Conservation (phyloP, 192 early-diverging fungal genomes). For the Cetraspora pellucida region DNA sequence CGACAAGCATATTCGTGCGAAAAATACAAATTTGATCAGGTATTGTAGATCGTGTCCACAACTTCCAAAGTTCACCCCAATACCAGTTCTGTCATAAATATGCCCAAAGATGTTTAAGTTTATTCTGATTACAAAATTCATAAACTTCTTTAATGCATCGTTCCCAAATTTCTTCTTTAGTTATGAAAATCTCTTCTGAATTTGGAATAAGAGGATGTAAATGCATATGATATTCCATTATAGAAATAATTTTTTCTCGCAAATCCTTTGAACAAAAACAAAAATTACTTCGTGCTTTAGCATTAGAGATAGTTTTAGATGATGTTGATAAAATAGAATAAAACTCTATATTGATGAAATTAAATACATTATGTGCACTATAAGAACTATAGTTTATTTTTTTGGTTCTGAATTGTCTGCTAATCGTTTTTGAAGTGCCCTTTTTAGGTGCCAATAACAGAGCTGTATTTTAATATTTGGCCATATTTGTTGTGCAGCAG, state of each 20-base stretch:
- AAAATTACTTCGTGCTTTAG: background rate
- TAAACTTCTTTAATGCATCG: background rate
- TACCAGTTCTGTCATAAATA: conserved; percentile 5
- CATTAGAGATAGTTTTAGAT: too few relatives aligned
- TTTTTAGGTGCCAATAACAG: background rate
- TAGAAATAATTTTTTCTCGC: background rate
- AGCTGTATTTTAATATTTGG: too few relatives aligned
- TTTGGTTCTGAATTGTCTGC: too few relatives aligned
- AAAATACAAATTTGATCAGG: background rate
- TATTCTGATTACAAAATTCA: background rate
- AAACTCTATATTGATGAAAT: too few relatives aligned
- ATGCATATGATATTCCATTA: background rate
- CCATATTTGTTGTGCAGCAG: too few relatives aligned
- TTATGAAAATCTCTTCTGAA: background rate
- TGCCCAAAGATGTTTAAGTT: background rate
- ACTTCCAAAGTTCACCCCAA: background rate
- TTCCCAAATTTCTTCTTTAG: background rate
- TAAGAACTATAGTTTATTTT: too few relatives aligned
- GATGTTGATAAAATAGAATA: too few relatives aligned
- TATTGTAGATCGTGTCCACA: background rate
- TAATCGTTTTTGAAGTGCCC: background rate
- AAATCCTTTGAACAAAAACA: background rate
- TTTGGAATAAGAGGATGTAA: conserved; percentile 6
- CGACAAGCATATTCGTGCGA: background rate
- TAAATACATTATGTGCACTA: too few relatives aligned